Base-by-base conservation (phyloP, 257 asterid species). In the Agastache rugosa region DNA sequence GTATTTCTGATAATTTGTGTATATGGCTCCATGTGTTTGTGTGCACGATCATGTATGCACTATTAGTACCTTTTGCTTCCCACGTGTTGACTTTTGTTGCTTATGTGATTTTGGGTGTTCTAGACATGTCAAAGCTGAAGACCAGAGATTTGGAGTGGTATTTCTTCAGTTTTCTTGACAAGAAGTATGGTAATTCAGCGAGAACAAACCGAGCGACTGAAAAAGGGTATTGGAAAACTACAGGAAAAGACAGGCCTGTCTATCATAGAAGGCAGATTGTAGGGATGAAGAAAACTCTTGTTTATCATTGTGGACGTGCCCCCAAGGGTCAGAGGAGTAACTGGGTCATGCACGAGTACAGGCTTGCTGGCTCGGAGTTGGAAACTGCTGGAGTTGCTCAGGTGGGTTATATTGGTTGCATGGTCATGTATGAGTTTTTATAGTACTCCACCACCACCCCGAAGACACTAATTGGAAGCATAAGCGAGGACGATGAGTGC, bases 281-380 rank as follows among this genome's bases (percentile, higher is more conserved):
- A 17, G 99, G 99, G 79, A 90, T 89, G 96, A 94, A 94, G 90
- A 94, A 94, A 79, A 94, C 99, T 16, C 89, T 94, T 61, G 99
- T 94, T 48, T 94, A 86, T 74, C 97, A 94, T 76, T 79, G 80
- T 69, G 99, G 99, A n/a, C 92, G 99, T 15, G 96, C 99, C 51
- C 99, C 99, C 16, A 86, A 72, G 78, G 97, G 99, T 37, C 83
- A 76, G 93, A 87, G 99, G 74, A 87, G 84, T 81, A 90, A 94
- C 78, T 94, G 97, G 97, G 99, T 94, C 37, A 94, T 94, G 99
- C 99, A 94, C 68, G 97, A 94, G 79, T 94, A 94, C 86, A 94
- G 90, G 81, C 91, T 87, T 37, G 58, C 80, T 71, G 95, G 87
- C 72, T 79, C 76, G 76, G 89, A 81, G 77, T 71, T 84, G 75